phyloP scores from a whole-genome alignment of 306 rosid species.

The Amphicarpaea edgeworthii region DNA sequence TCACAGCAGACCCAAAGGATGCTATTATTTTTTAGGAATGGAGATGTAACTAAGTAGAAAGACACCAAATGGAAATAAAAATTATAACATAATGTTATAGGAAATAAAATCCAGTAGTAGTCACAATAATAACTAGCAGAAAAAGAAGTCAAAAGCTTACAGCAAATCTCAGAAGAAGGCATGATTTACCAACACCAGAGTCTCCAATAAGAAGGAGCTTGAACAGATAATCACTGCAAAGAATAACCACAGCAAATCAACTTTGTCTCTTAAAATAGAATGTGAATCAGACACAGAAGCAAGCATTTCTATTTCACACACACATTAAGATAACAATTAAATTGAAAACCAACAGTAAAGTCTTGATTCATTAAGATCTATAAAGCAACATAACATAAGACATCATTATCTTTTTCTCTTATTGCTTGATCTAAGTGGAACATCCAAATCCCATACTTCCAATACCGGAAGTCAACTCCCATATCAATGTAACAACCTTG shows the following conservation, averaged over 20 bases:
- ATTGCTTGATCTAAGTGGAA: conserved; percentile 2
- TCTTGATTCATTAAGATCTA: conserved; percentile 22
- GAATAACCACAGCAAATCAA: conserved; percentile 13
- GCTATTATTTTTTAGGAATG: not conserved
- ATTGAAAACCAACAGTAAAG: not conserved
- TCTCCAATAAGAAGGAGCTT: conserved; percentile 97
- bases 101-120: not conserved
- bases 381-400: conserved; percentile 2
- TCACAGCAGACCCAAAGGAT: conserved; percentile 9
- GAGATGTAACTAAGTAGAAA: not conserved
- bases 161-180: conserved; percentile 95
- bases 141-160: conserved; percentile 61
- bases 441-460: conserved; percentile 28
- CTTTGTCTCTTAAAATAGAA: not conserved
- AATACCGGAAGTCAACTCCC: not conserved
- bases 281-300: not conserved
- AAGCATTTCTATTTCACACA: not conserved
- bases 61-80: no score
- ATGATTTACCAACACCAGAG: conserved; percentile 96
- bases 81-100: no score
- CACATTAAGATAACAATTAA: conserved; percentile 5
- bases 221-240: conserved; percentile 87
- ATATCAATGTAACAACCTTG: not conserved
- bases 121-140: conserved; percentile 17
- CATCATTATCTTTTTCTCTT: not conserved